Percentiles rank a stretch among this genome's conserved stretches.
phyloP scores from a whole-genome alignment of 2,329 filamentous ascomycete genomes.

The Corynespora cassiicola region DNA sequence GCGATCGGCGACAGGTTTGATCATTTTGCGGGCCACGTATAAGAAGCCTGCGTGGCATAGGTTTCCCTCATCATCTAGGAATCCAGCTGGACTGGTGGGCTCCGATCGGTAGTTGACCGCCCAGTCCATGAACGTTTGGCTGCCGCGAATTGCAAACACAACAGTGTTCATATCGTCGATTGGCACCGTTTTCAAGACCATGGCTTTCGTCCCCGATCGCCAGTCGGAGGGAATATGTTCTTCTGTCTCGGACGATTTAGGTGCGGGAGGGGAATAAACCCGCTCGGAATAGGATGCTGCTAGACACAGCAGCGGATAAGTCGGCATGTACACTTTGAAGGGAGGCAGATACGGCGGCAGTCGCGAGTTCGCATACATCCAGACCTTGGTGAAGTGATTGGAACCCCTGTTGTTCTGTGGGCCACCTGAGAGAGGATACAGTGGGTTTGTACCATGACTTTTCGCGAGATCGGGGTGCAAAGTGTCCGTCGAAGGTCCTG shows the following conservation, averaged over 20 bases:
- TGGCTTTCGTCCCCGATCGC: slow-evolving; percentile 79
- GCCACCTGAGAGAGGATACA: too few relatives aligned
- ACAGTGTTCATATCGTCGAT: slow-evolving; percentile 80
- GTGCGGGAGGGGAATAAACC: slow-evolving; percentile 67
- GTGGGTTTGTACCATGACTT: background rate
- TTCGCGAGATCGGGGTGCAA: slow-evolving; percentile 15
- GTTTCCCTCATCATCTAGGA: slow-evolving; percentile 80
- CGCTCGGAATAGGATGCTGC: slow-evolving; percentile 79
- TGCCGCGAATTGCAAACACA: slow-evolving; percentile 84
- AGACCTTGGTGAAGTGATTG: slow-evolving; percentile 72
- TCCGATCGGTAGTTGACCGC: slow-evolving; percentile 78
- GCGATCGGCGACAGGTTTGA: slow-evolving; percentile 73
- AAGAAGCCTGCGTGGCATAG: slow-evolving; percentile 83
- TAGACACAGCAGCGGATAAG: slow-evolving; percentile 78
- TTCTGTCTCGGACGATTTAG: slow-evolving; percentile 67
- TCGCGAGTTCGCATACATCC: slow-evolving; percentile 78
- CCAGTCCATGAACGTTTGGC: slow-evolving; percentile 84
- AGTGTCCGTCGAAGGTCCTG: slow-evolving; percentile 19
- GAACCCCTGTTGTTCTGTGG: slow-evolving; percentile 22
- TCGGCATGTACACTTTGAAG: slow-evolving; percentile 75
- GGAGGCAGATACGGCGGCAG: slow-evolving; percentile 72
- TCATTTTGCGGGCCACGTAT: slow-evolving; percentile 76
- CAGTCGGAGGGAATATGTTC: slow-evolving; percentile 75
- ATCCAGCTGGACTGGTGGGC: slow-evolving; percentile 69
- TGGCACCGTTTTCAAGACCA: slow-evolving; percentile 82